Base-by-base conservation (phyloP, 2,329 filamentous ascomycete genomes). In the Dryadomyces quercivorus region DNA sequence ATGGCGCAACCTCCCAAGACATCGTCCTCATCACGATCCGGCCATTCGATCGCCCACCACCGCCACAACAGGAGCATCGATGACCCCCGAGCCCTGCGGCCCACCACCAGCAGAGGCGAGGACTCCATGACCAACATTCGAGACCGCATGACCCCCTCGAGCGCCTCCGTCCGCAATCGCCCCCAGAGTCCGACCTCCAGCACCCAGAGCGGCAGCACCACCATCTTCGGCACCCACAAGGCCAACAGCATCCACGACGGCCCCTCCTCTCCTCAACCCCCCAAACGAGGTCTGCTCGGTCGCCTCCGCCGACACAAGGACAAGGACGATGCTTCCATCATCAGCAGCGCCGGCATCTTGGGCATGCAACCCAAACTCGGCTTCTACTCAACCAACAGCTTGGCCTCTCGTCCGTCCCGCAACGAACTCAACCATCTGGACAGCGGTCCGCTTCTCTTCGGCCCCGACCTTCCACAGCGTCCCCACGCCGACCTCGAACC, bases 101-200 rank as follows among this genome's bases (percentile, higher is more conserved):
- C 88, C n/a, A 77, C 81, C 13, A 76, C 82, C 55, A 91, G 85
- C 66, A 79, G 86, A 62, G 36, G 15, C 4, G 88, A 95, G 65
- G 86, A 92, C 57, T 83, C 85, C 16, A 70, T 76, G 21, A 70
- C 73, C 61, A 80, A 72, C 61, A 65, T 73, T 64, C 81, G 77
- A 65, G 82, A 84, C 57, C 75, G 75, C 20, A 55, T n/a, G 2
- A 34, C 50, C 2, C 56, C 59, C 36, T 52, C 50, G 36, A 63
- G 75, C 75, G 65, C 72, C 50, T 70, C 50, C 48, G 70, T 50
- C 5, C 55, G 70, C 58, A 75, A 76, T 21, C 84, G 90, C 60
- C 83, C 88, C 13, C 80, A 86, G 57, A 95, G 91, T 67, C 89
- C 91, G 26, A 88, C 88, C 0, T 86, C 90, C 8, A 93, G 88